These are phyloP conservation scores for Cyclotella sp. DNA, from an alignment of 108 stramenopile genomes.

Conservation along the genomic window DNA sequence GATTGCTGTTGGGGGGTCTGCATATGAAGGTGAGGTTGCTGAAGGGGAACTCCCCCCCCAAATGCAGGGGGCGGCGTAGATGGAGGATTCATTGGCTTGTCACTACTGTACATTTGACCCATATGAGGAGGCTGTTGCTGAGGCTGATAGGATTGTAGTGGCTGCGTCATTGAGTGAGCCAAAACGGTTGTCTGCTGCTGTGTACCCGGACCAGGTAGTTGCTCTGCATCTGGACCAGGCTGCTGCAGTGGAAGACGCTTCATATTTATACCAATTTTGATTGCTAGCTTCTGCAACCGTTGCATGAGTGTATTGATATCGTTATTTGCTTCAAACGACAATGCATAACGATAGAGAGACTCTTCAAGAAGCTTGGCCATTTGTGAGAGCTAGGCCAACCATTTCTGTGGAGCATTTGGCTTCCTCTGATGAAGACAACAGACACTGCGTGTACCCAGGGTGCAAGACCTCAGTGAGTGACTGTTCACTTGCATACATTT, in stretches of 20 bases:
- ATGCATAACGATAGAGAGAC: constrained; percentile 90
- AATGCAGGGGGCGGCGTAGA: constrained; percentile 11
- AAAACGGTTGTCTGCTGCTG: constrained; percentile 24
- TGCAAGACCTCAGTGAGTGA: no score
- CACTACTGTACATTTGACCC: constrained; percentile 12
- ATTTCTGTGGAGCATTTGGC: constrained; percentile 93
- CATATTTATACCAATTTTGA: constrained; percentile 91
- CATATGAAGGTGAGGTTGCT: constrained; percentile 55
- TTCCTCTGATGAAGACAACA: constrained; percentile 92
- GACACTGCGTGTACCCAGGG: constrained; percentile 53
- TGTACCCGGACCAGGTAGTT: constrained; percentile 53
- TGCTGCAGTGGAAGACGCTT: constrained; percentile 73
- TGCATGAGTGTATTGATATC: constrained; percentile 91
- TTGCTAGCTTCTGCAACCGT: constrained; percentile 92
- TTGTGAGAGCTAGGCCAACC: constrained; percentile 94
- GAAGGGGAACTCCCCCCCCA: constrained; percentile 19
- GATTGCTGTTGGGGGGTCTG: constrained; percentile 58
- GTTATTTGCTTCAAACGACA: constrained; percentile 91
- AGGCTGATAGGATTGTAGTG: constrained; percentile 41
- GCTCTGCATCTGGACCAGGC: no score
- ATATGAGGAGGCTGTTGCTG: constrained; percentile 52
- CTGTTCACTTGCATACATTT: background rate
- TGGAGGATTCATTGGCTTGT: constrained; percentile 27
- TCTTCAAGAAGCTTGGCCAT: constrained; percentile 97
- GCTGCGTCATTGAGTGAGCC: constrained; percentile 18